Base-by-base conservation (phyloP, 2,329 filamentous ascomycete species). In the Cladophialophora exuberans region DNA sequence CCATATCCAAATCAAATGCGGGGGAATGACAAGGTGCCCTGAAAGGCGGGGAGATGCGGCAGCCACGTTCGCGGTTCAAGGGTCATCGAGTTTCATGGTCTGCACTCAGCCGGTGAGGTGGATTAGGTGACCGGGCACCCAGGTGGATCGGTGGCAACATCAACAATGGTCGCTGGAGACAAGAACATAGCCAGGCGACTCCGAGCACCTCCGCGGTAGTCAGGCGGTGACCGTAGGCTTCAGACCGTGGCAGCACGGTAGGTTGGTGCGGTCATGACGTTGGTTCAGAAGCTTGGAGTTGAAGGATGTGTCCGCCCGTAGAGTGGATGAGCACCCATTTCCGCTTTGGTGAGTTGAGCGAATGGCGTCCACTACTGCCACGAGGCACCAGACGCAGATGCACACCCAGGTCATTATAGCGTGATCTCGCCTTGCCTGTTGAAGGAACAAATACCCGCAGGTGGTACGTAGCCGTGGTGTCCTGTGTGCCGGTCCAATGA, bases 21-120 rank as follows among this genome's bases (percentile, higher is more conserved):
- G 55, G 55, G 55, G 41, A 23, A 7, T 43, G 4, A n/a, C 22
- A 31, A 20, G 36, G 23, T 15, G 42, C n/a, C 11, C 26, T 17
- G 31, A 57, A 57, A 58, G 50, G 55, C 50, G 50, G 55, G 55
- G 45, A 50, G 30, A 26, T n/a, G 36, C 43, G 48, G 36, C 48
- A 35, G 35, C 26, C 48, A 17, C 13, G n/a, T n/a, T n/a, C 13
- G 35, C 28, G 22, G 1, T 23, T 23, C 20, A 13, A 39, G 46
- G 25, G 35, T 31, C 23, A n/a, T 10, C 46, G n/a, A 35, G 46
- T 4, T 17, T 26, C 20, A 20, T 35, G 20, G 13, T 15, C 15
- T 36, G 48, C 5, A 17, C 18, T 38, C 23, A 25, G 46, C 17
- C 18, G 31, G 46, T 30, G 46, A 39, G 5, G 44, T 36, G 17